These are phyloP conservation scores for Diplodia sapinea DNA, from an alignment of 2,329 filamentous ascomycete species.

Conservation along the genomic window DNA sequence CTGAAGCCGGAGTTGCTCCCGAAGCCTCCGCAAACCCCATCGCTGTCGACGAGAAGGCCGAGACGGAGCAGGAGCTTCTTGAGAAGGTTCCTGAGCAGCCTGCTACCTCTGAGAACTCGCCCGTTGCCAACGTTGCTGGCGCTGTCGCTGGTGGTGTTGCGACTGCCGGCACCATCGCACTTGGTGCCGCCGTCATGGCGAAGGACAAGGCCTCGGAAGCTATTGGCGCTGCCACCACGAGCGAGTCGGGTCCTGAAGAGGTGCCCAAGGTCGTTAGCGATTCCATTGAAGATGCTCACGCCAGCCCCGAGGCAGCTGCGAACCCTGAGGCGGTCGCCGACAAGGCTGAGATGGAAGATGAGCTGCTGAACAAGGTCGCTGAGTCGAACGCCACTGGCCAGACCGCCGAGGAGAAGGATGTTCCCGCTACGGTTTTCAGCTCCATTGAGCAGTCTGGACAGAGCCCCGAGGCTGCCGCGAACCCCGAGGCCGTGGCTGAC, in stretches of 20 bases:
- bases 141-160: slow-evolving; percentile 51
- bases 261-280: slow-evolving; percentile 41
- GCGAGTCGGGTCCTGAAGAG: neutral
- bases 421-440: slow-evolving; percentile 63
- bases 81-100: slow-evolving; percentile 67
- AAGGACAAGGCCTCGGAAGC: slow-evolving; percentile 45
- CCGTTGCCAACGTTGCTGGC: slow-evolving; percentile 57
- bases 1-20: slow-evolving; percentile 66
- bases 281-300: slow-evolving; percentile 58
- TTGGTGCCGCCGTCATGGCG: slow-evolving; percentile 46
- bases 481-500: slow-evolving; percentile 33
- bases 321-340: slow-evolving; percentile 72
- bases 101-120: slow-evolving; percentile 53
- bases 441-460: slow-evolving; percentile 55
- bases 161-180: slow-evolving; percentile 48
- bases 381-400: slow-evolving; percentile 50
- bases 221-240: slow-evolving; percentile 39
- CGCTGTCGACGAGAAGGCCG: slow-evolving; percentile 73
- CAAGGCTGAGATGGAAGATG: slow-evolving; percentile 75
- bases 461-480: slow-evolving; percentile 35
- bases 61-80: slow-evolving; percentile 73
- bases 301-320: slow-evolving; percentile 72
- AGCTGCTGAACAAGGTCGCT: slow-evolving; percentile 70
- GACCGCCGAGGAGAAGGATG: slow-evolving; percentile 46
- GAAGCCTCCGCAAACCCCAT: slow-evolving; percentile 70